phyloP scores from a whole-genome alignment of 106 monocot genomes.

The Dendrobium huoshanense region DNA sequence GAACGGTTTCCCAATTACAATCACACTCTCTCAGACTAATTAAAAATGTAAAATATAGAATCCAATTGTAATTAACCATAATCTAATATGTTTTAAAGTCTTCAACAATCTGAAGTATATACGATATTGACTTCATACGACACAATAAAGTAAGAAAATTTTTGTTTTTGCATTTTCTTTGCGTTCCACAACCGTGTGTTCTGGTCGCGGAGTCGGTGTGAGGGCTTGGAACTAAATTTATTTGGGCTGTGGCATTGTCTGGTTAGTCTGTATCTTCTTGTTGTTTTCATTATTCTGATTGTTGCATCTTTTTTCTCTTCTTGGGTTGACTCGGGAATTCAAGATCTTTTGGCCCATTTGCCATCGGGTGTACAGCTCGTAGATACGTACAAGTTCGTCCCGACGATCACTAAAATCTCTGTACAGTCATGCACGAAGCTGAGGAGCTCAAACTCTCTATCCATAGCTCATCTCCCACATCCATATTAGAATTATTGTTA shows the following conservation, averaged over 20 bases:
- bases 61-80: too few species aligned
- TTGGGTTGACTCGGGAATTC: not conserved
- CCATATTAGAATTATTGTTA: constrained; percentile 48
- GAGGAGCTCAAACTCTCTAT: constrained; percentile 38
- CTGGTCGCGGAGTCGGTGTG: not conserved
- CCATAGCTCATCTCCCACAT: constrained; percentile 40
- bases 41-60: too few species aligned
- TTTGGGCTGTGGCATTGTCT: constrained; percentile 4
- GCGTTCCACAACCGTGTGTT: not conserved
- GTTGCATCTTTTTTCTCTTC: constrained; percentile 1
- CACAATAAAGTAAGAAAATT: too few species aligned
- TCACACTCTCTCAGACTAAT: too few species aligned
- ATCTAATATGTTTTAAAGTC: too few species aligned
- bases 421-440: constrained; percentile 13
- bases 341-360: not conserved
- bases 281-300: not conserved
- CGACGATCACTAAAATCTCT: too few species aligned
- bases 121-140: too few species aligned
- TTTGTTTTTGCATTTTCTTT: not conserved
- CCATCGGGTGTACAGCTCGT: not conserved
- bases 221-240: not conserved
- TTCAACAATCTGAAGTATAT: too few species aligned
- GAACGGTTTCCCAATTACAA: too few species aligned
- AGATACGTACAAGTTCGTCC: too few species aligned
- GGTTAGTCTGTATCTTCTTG: not conserved